A percentile compares a stretch with the other conserved stretches of the same genome.
Evolutionary conservation across 176 grass and related monocot species (phyloP).

Genomic region (Melocanna baccifera): DNA sequence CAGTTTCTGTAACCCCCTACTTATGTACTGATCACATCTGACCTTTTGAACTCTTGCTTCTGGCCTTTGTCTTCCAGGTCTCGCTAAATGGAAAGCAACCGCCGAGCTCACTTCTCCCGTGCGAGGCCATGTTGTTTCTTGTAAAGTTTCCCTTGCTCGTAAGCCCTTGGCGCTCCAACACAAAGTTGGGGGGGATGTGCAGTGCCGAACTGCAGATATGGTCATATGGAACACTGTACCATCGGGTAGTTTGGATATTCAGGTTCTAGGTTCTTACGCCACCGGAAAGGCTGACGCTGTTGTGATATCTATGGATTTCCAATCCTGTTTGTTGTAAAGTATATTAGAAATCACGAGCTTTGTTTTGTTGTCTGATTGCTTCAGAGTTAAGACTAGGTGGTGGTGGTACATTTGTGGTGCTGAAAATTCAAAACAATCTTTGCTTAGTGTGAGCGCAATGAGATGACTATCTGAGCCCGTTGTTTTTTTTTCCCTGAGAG

Average conservation of each 20-base stretch:
- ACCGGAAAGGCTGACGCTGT: not conserved
- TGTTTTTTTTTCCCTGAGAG: too few species aligned
- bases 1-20: not conserved
- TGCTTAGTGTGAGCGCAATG: not conserved
- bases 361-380: not conserved
- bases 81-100: not conserved
- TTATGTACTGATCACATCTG: not conserved
- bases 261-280: not conserved
- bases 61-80: slow-evolving; percentile 4
- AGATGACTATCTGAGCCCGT: too few species aligned
- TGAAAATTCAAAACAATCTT: not conserved
- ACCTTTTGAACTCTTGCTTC: not conserved
- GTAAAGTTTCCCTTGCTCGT: slow-evolving; percentile 5
- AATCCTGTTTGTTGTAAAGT: slow-evolving; percentile 30
- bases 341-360: slow-evolving; percentile 6
- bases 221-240: not conserved
- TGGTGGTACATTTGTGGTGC: not conserved
- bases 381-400: not conserved
- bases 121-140: not conserved
- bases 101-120: not conserved
- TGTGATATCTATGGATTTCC: slow-evolving; percentile 6
- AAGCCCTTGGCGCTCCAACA: slow-evolving; percentile 6
- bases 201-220: not conserved
- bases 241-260: not conserved
- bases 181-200: not conserved